Conservation (phyloP, 2,329 filamentous ascomycete species). For the Magnaporthiopsis rhizophila region DNA sequence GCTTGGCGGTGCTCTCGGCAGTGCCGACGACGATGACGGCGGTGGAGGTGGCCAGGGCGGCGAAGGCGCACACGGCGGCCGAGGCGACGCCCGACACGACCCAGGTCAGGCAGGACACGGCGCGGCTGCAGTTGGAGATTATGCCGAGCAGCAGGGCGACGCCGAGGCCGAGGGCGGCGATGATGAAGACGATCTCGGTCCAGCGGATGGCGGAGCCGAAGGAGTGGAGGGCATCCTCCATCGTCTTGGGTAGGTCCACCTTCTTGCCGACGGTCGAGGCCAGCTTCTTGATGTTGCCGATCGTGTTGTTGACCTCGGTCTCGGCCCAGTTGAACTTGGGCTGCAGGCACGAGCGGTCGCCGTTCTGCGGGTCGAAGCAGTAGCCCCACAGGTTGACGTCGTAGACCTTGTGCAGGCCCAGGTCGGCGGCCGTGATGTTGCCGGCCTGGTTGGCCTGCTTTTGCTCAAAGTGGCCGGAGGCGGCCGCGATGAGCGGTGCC, state of each 20-base stretch:
- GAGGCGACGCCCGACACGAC: constrained; percentile 60
- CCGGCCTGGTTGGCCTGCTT: constrained; percentile 13
- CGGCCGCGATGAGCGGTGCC: constrained; percentile 14
- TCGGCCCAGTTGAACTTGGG: constrained; percentile 70
- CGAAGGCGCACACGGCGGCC: constrained; percentile 49
- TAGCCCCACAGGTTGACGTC: constrained; percentile 80
- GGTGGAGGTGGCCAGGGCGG: constrained; percentile 66
- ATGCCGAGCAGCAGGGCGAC: constrained; percentile 71
- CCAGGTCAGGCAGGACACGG: constrained; percentile 75
- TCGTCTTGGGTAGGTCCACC: constrained; percentile 57
- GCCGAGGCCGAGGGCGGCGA: constrained; percentile 61
- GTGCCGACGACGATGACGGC: constrained; percentile 61
- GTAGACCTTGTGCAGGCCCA: constrained; percentile 69
- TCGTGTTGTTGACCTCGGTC: constrained; percentile 59
- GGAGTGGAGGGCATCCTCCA: constrained; percentile 59
- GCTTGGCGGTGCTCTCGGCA: constrained; percentile 57
- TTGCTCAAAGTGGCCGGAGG: constrained; percentile 11
- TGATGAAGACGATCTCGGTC: constrained; percentile 75
- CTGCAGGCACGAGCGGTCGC: constrained; percentile 59
- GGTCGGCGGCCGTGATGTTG: constrained; percentile 49
- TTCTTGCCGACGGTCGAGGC: constrained; percentile 40
- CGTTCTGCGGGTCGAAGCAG: constrained; percentile 57
- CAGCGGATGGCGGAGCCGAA: constrained; percentile 71
- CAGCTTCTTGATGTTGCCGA: constrained; percentile 43
- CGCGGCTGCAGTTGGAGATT: constrained; percentile 74